phyloP scores from a whole-genome alignment of 192 early-diverging fungal species.

The Coemansia reversa region DNA sequence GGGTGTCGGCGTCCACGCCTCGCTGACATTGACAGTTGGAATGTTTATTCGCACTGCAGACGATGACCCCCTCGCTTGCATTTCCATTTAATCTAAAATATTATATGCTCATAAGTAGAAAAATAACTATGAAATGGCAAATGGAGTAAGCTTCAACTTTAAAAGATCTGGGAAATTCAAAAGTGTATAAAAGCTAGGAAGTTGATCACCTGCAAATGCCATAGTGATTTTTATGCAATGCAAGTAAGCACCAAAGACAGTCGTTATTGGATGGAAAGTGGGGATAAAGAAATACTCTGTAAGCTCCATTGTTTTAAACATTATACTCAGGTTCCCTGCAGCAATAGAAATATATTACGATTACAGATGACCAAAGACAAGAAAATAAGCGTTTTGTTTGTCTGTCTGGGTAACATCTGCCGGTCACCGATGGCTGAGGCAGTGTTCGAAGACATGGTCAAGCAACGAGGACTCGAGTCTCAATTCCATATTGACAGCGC shows the following conservation, averaged over 20 bases:
- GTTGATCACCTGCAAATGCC: too few relatives aligned
- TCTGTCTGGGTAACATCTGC: slow-evolving; percentile 83
- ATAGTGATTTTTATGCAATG: too few relatives aligned
- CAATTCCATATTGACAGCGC: slow-evolving; percentile 80
- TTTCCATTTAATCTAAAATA: slow-evolving; percentile 19
- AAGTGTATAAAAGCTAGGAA: background rate
- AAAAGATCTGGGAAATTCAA: too few relatives aligned
- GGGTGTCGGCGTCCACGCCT: slow-evolving; percentile 46
- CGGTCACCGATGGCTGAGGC: slow-evolving; percentile 93
- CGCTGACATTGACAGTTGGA: slow-evolving; percentile 51
- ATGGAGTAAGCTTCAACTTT: too few relatives aligned
- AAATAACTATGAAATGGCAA: too few relatives aligned
- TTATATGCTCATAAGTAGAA: background rate
- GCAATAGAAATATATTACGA: background rate
- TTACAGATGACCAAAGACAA: background rate
- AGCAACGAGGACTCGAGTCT: slow-evolving; percentile 54
- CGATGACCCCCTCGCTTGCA: slow-evolving; percentile 46
- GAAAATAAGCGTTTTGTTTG: slow-evolving; percentile 54
- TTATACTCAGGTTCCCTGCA: background rate
- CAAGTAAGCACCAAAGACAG: too few relatives aligned
- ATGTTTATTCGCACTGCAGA: slow-evolving; percentile 55
- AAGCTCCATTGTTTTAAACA: too few relatives aligned
- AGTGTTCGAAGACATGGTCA: slow-evolving; percentile 78
- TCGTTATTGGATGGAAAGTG: too few relatives aligned
- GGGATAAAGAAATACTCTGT: too few relatives aligned